Evolutionary conservation across 139 green algal genomes (phyloP).

Genomic region (Chara braunii): DNA sequence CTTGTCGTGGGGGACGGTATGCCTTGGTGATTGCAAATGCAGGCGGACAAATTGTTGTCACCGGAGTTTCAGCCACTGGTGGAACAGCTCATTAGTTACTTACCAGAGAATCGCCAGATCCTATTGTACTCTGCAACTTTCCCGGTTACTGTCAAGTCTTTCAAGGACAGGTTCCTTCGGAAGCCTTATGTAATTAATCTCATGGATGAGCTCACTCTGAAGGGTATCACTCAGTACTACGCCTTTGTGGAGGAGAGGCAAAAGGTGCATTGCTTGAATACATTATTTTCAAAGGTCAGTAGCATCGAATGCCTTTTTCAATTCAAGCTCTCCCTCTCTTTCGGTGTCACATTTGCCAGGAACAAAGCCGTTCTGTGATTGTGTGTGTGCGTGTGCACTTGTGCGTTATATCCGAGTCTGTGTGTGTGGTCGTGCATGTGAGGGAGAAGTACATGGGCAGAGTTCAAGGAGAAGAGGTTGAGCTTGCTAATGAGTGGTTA

Average conservation of each 20-base stretch:
- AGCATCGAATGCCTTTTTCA: not conserved
- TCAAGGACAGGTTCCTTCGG: conserved; percentile 92
- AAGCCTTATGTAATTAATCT: conserved; percentile 99
- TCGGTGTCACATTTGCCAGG: no score
- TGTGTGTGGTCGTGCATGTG: no score
- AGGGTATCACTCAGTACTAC: conserved; percentile 95
- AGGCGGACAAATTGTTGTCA: conserved; percentile 93
- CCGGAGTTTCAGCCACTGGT: conserved; percentile 94
- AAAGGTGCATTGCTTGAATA: conserved; percentile 89
- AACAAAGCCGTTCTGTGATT: no score
- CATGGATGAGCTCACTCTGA: conserved; percentile 99
- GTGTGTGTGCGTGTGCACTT: no score
- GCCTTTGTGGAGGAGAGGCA: conserved; percentile 98
- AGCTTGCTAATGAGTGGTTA: no score
- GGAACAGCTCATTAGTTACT: conserved; percentile 84
- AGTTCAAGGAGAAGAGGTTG: no score
- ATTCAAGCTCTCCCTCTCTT: no score
- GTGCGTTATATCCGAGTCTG: no score
- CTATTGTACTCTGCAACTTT: conserved; percentile 96
- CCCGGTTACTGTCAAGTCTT: conserved; percentile 95
- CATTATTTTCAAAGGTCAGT: conserved; percentile 84
- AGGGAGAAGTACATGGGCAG: no score
- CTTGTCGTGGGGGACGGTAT: no score
- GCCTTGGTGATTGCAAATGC: no score
- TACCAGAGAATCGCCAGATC: conserved; percentile 82